These are phyloP conservation scores for Lecanicillium sp. DNA, from an alignment of 2,329 filamentous ascomycete genomes.

Conservation along the genomic window DNA sequence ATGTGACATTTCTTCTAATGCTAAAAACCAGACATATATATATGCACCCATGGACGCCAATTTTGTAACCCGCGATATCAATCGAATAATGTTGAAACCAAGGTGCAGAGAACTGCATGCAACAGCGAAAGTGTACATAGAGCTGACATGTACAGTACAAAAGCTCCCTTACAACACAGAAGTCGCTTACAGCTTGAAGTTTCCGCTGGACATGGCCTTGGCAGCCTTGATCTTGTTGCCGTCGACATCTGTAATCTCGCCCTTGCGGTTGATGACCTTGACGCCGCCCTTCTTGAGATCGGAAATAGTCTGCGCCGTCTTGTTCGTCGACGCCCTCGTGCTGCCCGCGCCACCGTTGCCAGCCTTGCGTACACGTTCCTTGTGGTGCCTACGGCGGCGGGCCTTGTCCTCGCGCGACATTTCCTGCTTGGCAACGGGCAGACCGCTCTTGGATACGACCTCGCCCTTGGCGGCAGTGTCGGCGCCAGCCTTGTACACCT, in stretches of 20 bases:
- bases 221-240: constrained; percentile 62
- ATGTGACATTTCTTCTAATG: too few relatives aligned
- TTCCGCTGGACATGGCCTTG: constrained; percentile 44
- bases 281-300: constrained; percentile 79
- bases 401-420: constrained; percentile 82
- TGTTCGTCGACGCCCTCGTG: constrained; percentile 19
- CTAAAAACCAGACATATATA: too few relatives aligned
- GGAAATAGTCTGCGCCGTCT: constrained; percentile 48
- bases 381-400: constrained; percentile 68
- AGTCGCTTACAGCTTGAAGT: constrained; percentile 48
- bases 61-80: too few relatives aligned
- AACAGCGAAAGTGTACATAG: too few relatives aligned
- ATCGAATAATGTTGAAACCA: too few relatives aligned
- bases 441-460: constrained; percentile 67
- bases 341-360: constrained; percentile 31
- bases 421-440: constrained; percentile 74
- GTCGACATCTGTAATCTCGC: constrained; percentile 74
- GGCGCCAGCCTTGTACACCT: constrained; percentile 79
- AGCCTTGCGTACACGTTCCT: constrained; percentile 74
- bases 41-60: too few relatives aligned
- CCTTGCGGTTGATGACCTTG: constrained; percentile 85
- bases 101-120: too few relatives aligned
- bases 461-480: constrained; percentile 59
- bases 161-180: too few relatives aligned
- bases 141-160: too few relatives aligned